Percentiles rank a stretch among this genome's conserved stretches.
phyloP scores from a whole-genome alignment of 352 stramenopile genomes.

The Pythium folliculosum region DNA sequence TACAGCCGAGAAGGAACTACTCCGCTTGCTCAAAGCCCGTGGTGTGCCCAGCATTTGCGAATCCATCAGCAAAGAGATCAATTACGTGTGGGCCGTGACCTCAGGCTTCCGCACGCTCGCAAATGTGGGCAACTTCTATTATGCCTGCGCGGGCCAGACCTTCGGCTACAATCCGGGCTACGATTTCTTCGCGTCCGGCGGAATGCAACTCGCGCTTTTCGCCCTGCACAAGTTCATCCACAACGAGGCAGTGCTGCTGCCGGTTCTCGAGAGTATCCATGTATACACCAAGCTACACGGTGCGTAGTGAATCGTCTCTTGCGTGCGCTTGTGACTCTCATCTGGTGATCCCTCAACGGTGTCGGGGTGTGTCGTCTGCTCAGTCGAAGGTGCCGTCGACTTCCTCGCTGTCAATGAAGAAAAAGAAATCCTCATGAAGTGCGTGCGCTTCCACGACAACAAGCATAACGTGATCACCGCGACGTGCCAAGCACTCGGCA shows the following conservation, averaged over 20 bases:
- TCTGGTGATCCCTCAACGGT: not conserved
- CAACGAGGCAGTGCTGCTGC: slow-evolving; percentile 63
- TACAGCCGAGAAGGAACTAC: slow-evolving; percentile 63
- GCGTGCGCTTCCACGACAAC: slow-evolving; percentile 75
- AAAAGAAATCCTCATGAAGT: slow-evolving; percentile 72
- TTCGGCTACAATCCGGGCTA: slow-evolving; percentile 70
- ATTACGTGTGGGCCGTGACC: slow-evolving; percentile 70
- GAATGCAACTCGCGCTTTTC: slow-evolving; percentile 71
- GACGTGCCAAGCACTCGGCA: slow-evolving; percentile 62
- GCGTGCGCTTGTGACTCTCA: not conserved
- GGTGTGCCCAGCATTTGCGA: slow-evolving; percentile 69
- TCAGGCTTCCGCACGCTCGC: slow-evolving; percentile 72
- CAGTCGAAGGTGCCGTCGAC: slow-evolving; percentile 65
- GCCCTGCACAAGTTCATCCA: slow-evolving; percentile 75
- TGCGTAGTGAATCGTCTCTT: slow-evolving; percentile 15
- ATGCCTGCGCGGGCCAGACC: slow-evolving; percentile 58
- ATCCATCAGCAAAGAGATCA: slow-evolving; percentile 75
- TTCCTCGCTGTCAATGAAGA: slow-evolving; percentile 61
- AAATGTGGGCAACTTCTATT: slow-evolving; percentile 77
- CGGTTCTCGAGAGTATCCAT: slow-evolving; percentile 63
- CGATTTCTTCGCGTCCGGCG: slow-evolving; percentile 66
- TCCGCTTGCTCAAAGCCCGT: slow-evolving; percentile 60
- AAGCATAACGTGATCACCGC: slow-evolving; percentile 67
- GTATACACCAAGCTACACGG: slow-evolving; percentile 77
- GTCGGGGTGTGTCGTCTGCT: not conserved